Evolutionary conservation across 1,284 basidiomycete species (phyloP).

Genomic region (Sporisorium graminicola): DNA sequence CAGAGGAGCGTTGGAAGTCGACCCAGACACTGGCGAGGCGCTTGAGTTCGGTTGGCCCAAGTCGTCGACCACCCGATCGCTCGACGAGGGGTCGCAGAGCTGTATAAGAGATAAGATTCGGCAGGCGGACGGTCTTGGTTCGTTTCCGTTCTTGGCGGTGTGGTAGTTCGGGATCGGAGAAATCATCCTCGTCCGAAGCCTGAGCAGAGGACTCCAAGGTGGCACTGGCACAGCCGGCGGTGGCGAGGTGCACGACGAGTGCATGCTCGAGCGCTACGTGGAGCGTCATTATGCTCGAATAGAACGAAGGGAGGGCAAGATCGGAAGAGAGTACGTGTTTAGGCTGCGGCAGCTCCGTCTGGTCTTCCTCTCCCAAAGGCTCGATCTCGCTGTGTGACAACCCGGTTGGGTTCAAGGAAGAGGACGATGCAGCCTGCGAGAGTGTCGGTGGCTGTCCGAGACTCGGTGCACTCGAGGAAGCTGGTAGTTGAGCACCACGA

Average conservation of each 20-base stretch:
- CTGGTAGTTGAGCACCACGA: constrained; percentile 10
- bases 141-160: constrained; percentile 3
- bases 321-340: constrained; percentile 32
- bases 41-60: constrained; percentile 51
- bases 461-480: constrained; percentile 23
- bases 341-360: constrained; percentile 13
- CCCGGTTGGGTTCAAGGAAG: background rate
- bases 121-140: constrained; percentile 48
- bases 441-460: background rate
- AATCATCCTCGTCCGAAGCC: constrained; percentile 7
- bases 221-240: constrained; percentile 51
- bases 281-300: constrained; percentile 50
- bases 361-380: background rate
- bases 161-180: constrained; percentile 11
- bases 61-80: constrained; percentile 51
- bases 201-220: constrained; percentile 33
- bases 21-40: constrained; percentile 60
- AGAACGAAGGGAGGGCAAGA: constrained; percentile 53
- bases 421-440: background rate
- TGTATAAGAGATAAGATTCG: constrained; percentile 59
- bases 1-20: constrained; percentile 27
- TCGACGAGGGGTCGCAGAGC: constrained; percentile 63
- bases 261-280: constrained; percentile 64
- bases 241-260: constrained; percentile 65
- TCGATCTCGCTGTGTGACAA: constrained; percentile 21